Evolutionary conservation across 2,329 filamentous ascomycete genomes (phyloP), one percentile per base, ranked within the genome.

Genomic region (Diaporthe sp.): DNA sequence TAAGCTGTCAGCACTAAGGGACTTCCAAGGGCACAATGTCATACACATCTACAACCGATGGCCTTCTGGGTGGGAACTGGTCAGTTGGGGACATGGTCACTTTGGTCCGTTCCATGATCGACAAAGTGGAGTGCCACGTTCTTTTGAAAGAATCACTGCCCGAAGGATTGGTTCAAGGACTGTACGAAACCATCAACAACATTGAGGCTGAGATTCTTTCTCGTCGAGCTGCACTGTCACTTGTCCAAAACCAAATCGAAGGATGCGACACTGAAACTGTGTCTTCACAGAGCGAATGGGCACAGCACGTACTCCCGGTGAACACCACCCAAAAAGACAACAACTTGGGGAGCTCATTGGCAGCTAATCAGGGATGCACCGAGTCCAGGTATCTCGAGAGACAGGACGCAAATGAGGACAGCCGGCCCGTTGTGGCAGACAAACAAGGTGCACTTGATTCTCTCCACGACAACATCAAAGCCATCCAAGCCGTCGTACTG

Each of bases 401-500:
- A 25, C 6, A 53, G 6, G 4, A 3, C 15, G 3, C 12, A 9
- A 39, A 17, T 3, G 4, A 68, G 1, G 44, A 39, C 22, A 19
- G 27, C 30, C n/a, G 8, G 17, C 13, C 3, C 8, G 19, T 1
- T 7, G 9, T 30, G 19, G 4, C 8, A 25, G 27, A 17, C 4
- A 50, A 12, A n/a, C 19, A 25, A 8, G 42, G 17, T n/a, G 42
- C 12, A 19, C 17, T 63, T 19, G 56, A 53, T 3, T 37, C 35
- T 4, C 32, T 63, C 5, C 56, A 63, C 15, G 70, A 63, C 5
- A 27, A 53, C 15, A 58, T 71, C 56, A 19, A 63, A 39, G 70
- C 56, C 27, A 22, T 71, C 17, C 35, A 19, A 8, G n/a, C 56
- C 10, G 35, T 55, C 12, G 22, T 71, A 10, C n/a, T 7, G 25